Evolutionary conservation across 306 rosid genomes (phyloP).

Genomic region (Mimosa pudica): DNA sequence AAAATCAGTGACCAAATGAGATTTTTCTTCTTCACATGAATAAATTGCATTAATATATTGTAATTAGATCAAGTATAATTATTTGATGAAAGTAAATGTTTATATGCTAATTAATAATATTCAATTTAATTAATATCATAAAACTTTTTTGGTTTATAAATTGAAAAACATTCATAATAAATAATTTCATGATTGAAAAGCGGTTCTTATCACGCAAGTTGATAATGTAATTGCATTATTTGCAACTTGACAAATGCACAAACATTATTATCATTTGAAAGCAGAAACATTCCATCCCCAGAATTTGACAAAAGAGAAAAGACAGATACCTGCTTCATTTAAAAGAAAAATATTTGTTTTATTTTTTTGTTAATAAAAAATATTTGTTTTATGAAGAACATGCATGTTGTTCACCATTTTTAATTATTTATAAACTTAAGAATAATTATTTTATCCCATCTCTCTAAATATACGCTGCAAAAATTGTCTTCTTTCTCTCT

Average conservation of each 20-base stretch:
- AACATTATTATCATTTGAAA: conserved; percentile 9
- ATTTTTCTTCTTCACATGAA: not conserved
- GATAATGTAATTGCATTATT: conserved; percentile 7
- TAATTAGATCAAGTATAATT: not conserved
- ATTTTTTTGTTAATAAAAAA: not conserved
- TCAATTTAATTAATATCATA: not conserved
- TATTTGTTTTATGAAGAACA: not conserved
- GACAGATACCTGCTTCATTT: conserved; percentile 27
- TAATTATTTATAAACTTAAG: not conserved
- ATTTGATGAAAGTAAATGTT: not conserved
- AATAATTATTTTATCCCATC: conserved; percentile 34
- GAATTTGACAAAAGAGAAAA: conserved; percentile 36
- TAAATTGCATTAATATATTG: not conserved
- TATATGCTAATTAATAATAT: not conserved
- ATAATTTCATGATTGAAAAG: not conserved
- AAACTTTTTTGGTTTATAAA: not conserved
- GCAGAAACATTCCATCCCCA: conserved; percentile 17
- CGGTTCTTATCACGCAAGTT: not conserved
- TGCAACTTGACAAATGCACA: conserved; percentile 11
- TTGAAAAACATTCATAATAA: not conserved
- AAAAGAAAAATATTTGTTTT: not conserved
- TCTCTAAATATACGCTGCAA: conserved; percentile 7
- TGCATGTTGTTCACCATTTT: not conserved
- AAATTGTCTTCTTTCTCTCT: conserved; percentile 38
- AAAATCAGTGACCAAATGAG: not conserved